These are phyloP conservation scores for Tephrocybe sp. DNA, from an alignment of 768 basidiomycete species.

Conservation along the genomic window DNA sequence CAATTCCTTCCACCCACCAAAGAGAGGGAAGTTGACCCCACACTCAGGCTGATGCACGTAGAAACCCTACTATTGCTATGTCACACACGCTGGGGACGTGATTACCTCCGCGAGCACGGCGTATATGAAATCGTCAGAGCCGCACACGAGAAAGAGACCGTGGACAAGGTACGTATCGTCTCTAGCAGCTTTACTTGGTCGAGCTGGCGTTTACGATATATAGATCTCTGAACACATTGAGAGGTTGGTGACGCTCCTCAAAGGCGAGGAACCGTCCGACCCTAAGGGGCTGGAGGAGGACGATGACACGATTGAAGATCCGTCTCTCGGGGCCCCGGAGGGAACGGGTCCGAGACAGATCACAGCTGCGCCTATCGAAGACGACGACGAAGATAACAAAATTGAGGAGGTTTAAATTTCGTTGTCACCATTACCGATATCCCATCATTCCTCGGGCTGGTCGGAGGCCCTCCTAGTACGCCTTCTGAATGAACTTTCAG, in stretches of 20 bases:
- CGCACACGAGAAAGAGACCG: conserved; percentile 75
- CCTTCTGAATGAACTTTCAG: too few species aligned
- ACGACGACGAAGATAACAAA: conserved; percentile 68
- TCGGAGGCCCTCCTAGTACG: too few species aligned
- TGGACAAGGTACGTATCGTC: conserved; percentile 61
- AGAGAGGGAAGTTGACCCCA: conserved; percentile 74
- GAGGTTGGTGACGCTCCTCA: conserved; percentile 82
- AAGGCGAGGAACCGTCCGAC: conserved; percentile 70
- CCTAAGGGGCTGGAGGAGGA: conserved; percentile 35
- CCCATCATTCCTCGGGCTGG: too few species aligned
- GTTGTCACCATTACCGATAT: too few species aligned
- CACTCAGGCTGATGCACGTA: conserved; percentile 78
- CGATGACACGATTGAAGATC: conserved; percentile 18
- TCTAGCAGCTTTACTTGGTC: background rate
- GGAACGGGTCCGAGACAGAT: conserved; percentile 9
- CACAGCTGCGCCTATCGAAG: conserved; percentile 25
- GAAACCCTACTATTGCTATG: conserved; percentile 89
- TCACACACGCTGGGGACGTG: conserved; percentile 86
- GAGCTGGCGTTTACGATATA: background rate
- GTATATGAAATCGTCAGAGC: conserved; percentile 85
- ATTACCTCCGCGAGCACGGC: conserved; percentile 75
- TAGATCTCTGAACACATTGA: conserved; percentile 89
- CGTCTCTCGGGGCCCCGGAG: conserved; percentile 21
- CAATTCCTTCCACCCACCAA: conserved; percentile 91
- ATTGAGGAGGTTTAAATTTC: conserved; percentile 79